Percentiles rank a stretch among this genome's conserved stretches.
Conservation (phyloP, 2,329 filamentous ascomycete genomes). For the Ophiocordyceps robertsii region DNA sequence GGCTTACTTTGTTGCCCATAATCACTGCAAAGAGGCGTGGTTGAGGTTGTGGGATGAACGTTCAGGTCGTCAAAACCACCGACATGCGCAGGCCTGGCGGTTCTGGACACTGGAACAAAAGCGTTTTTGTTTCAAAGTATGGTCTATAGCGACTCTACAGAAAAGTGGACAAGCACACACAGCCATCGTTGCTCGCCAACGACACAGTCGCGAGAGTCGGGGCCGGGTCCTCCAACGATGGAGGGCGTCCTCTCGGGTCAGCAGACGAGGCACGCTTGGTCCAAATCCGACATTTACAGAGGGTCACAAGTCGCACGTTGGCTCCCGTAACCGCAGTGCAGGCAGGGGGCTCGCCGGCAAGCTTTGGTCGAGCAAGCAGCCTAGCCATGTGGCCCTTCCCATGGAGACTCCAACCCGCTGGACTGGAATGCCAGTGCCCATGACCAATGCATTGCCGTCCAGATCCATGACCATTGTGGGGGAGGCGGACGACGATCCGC, state of each 20-base stretch:
- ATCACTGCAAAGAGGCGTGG: conserved; percentile 9
- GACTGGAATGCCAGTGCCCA: conserved; percentile 26
- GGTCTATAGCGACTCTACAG: conserved; percentile 23
- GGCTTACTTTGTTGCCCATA: conserved; percentile 6
- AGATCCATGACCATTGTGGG: conserved; percentile 16
- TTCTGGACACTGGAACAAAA: conserved; percentile 18
- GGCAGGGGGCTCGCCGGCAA: conserved; percentile 13
- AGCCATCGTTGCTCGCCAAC: conserved; percentile 17
- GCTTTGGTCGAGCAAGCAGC: conserved; percentile 10
- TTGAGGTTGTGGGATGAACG: conserved; percentile 8
- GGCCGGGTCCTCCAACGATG: conserved; percentile 17
- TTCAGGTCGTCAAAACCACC: conserved; percentile 11
- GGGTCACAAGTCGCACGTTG: conserved; percentile 1
- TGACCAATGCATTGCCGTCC: conserved; percentile 15
- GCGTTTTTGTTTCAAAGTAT: conserved; percentile 19
- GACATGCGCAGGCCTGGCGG: conserved; percentile 14
- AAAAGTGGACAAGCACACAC: conserved; percentile 23
- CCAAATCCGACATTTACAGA: conserved; percentile 1
- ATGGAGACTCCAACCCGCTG: conserved; percentile 32
- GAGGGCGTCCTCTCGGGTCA: conserved; percentile 10
- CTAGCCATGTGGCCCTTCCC: conserved; percentile 8
- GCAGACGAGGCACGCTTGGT: conserved; percentile 4
- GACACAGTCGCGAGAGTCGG: conserved; percentile 17
- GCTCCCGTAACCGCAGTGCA: conserved; percentile 8
- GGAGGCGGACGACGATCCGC: conserved; percentile 15